These are phyloP conservation scores for Strombidium stylifer DNA, from an alignment of 73 alveolate genomes.

Conservation along the genomic window DNA sequence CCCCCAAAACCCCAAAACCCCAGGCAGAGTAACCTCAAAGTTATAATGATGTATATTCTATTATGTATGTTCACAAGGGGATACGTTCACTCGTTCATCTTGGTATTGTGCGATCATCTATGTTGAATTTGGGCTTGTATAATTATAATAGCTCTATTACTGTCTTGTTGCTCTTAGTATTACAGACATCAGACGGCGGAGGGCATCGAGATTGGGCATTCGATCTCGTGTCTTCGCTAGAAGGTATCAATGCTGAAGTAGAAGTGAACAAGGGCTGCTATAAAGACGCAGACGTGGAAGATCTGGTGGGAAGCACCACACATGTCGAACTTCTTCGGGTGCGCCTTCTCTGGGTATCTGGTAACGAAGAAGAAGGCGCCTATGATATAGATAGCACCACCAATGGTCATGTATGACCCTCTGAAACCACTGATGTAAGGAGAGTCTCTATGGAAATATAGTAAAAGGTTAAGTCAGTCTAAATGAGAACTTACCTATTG, in stretches of 20 bases:
- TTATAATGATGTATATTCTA: not conserved
- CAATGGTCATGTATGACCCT: constrained; percentile 1
- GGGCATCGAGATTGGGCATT: constrained; percentile 31
- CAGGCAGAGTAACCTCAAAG: constrained; percentile 59
- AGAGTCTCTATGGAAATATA: not conserved
- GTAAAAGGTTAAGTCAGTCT: not conserved
- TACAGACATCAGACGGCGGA: too few relatives aligned
- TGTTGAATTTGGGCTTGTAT: too few relatives aligned
- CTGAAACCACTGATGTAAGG: not conserved
- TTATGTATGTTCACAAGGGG: not conserved
- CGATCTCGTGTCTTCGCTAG: constrained; percentile 36
- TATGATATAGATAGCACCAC: constrained; percentile 40
- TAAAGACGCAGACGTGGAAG: constrained; percentile 48
- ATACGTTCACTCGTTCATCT: not conserved
- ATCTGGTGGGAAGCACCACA: constrained; percentile 65
- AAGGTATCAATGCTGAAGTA: constrained; percentile 14
- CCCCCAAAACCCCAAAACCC: constrained; percentile 56
- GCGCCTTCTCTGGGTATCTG: constrained; percentile 86
- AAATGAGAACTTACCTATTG: too few relatives aligned
- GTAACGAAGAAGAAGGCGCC: constrained; percentile 72
- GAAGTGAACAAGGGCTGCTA: constrained; percentile 45
- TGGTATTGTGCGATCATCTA: not conserved
- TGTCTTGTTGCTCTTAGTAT: too few relatives aligned
- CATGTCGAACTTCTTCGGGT: constrained; percentile 85
- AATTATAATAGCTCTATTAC: not conserved